phyloP scores from a whole-genome alignment of 371 early-diverging fungal species.

The Thermomucor indicae-seudaticae region DNA sequence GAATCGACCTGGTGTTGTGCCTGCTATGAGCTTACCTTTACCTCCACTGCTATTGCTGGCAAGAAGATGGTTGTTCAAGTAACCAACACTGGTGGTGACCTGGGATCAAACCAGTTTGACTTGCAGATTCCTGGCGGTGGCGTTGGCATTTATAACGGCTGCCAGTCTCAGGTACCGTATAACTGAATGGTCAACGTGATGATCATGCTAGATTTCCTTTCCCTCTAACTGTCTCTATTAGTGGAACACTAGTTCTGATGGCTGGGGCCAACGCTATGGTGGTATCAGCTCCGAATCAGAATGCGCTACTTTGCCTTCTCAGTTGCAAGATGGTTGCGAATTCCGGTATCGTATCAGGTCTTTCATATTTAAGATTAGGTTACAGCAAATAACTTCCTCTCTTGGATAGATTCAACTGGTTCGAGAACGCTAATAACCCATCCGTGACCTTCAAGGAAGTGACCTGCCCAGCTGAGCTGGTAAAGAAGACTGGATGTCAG shows the following conservation, averaged over 20 bases:
- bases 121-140: constrained; percentile 49
- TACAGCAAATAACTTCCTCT: background rate
- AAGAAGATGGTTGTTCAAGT: constrained; percentile 46
- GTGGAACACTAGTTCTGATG: constrained; percentile 26
- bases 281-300: constrained; percentile 24
- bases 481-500: constrained; percentile 27
- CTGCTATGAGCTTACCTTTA: constrained; percentile 44
- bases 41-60: constrained; percentile 25
- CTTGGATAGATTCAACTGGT: constrained; percentile 30
- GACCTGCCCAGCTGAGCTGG: constrained; percentile 31
- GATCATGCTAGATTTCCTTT: too few relatives aligned
- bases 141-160: constrained; percentile 44
- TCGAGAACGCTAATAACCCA: constrained; percentile 40
- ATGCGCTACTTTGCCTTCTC: constrained; percentile 27
- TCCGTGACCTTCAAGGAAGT: constrained; percentile 36
- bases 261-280: constrained; percentile 43
- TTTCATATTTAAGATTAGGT: background rate
- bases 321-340: constrained; percentile 39
- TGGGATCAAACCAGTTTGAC: constrained; percentile 39
- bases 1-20: constrained; percentile 40
- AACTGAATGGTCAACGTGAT: background rate
- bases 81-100: constrained; percentile 45
- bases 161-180: constrained; percentile 16
- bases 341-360: constrained; percentile 12
- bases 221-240: background rate